Evolutionary conservation across 768 basidiomycete genomes (phyloP).

Genomic region (Amanita polypyramis): DNA sequence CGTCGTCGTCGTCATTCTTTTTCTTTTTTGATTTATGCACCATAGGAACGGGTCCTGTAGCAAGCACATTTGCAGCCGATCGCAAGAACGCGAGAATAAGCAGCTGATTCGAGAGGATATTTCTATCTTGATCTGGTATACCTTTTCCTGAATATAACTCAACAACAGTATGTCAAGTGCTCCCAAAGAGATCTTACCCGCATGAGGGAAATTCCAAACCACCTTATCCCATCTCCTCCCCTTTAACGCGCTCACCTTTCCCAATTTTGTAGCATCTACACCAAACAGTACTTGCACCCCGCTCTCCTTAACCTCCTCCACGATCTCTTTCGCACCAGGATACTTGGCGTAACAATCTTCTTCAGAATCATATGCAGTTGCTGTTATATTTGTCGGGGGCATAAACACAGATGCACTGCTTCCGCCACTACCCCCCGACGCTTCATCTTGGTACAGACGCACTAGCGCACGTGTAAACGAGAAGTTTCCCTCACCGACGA

Average conservation of each 20-base stretch:
- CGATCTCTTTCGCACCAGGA: constrained; percentile 54
- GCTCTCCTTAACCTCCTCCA: constrained; percentile 38
- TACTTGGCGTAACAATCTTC: constrained; percentile 75
- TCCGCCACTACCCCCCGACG: constrained; percentile 16
- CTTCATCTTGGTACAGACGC: constrained; percentile 20
- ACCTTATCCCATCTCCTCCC: constrained; percentile 65
- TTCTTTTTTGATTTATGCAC: constrained; percentile 29
- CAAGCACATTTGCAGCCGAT: constrained; percentile 54
- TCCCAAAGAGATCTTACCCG: constrained; percentile 42
- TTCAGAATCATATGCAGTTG: constrained; percentile 81
- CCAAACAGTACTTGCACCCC: constrained; percentile 71
- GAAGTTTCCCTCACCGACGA: constrained; percentile 94
- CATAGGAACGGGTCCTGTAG: constrained; percentile 42
- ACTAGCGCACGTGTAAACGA: constrained; percentile 79
- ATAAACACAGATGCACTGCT: constrained; percentile 33
- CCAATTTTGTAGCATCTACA: constrained; percentile 77
- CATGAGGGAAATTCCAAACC: constrained; percentile 96
- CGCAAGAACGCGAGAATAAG: constrained; percentile 76
- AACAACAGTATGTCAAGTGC: background rate
- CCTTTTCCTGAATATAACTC: constrained; percentile 51
- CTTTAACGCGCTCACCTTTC: constrained; percentile 45
- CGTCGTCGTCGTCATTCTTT: constrained; percentile 38
- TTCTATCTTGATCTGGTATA: constrained; percentile 88
- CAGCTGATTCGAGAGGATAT: constrained; percentile 82
- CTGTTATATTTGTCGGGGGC: constrained; percentile 59